A percentile compares a stretch with the other conserved stretches of the same genome.
Conservation (phyloP, 768 basidiomycete species). For the Amanita thiersii region DNA sequence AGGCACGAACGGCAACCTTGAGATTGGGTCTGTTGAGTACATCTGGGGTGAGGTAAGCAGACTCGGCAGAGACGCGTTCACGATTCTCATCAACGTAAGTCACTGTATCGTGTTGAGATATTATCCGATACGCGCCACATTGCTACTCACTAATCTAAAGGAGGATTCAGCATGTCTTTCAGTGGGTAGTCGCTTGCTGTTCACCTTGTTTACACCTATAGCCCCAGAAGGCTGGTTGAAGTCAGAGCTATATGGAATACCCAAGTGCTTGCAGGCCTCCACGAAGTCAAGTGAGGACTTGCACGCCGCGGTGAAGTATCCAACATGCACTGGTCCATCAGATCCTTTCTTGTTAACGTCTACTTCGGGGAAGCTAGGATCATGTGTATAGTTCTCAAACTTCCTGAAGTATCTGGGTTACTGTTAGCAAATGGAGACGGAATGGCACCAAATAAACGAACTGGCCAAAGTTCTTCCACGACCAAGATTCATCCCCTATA, state of each 20-base stretch:
- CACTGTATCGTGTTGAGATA: conserved; percentile 31
- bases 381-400: conserved; percentile 52
- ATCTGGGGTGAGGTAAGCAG: conserved; percentile 57
- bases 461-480: conserved; percentile 47
- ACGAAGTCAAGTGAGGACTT: conserved; percentile 43
- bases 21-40: conserved; percentile 62
- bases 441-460: conserved; percentile 14
- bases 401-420: conserved; percentile 53
- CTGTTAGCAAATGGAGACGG: conserved; percentile 5
- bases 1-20: conserved; percentile 47
- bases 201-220: conserved; percentile 52
- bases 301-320: conserved; percentile 45
- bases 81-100: conserved; percentile 51
- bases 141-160: conserved; percentile 33
- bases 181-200: conserved; percentile 11
- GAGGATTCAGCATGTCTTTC: background rate
- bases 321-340: conserved; percentile 50
- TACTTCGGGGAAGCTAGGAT: conserved; percentile 42
- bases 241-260: conserved; percentile 54
- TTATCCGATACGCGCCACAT: background rate
- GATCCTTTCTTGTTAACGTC: conserved; percentile 39
- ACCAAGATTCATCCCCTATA: conserved; percentile 51
- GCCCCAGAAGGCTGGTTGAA: conserved; percentile 54
- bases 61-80: conserved; percentile 53
- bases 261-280: conserved; percentile 40